phyloP scores from a whole-genome alignment of 495 filamentous ascomycete genomes.

The Tricharina praecox region DNA sequence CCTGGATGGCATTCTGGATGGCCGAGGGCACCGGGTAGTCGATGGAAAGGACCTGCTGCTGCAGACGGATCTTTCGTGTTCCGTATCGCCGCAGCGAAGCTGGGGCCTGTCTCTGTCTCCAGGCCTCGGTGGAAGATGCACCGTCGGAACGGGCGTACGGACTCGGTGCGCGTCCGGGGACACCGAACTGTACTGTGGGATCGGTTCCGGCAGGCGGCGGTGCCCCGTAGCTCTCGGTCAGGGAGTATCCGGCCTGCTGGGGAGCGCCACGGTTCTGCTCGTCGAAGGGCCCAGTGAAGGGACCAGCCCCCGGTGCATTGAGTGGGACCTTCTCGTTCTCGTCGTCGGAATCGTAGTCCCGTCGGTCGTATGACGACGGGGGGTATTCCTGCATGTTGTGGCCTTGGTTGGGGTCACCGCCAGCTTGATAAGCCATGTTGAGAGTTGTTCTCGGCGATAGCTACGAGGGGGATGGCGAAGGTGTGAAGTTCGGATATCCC shows the following conservation, averaged over 20 bases:
- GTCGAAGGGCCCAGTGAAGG: conserved; percentile 25
- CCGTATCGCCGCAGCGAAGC: conserved; percentile 70
- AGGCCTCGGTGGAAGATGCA: conserved; percentile 68
- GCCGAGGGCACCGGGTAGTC: conserved; percentile 96
- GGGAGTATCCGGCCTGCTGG: conserved; percentile 47
- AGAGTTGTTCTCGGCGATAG: no score
- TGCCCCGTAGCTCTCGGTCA: conserved; percentile 77
- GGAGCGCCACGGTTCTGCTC: conserved; percentile 7
- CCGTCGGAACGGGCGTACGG: conserved; percentile 48
- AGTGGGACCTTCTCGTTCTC: conserved; percentile 26
- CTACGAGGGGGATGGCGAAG: no score
- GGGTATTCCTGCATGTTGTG: conserved; percentile 26
- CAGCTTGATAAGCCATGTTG: conserved; percentile 25
- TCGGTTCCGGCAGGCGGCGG: conserved; percentile 37
- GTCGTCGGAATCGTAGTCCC: conserved; percentile 27
- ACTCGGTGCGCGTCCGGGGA: conserved; percentile 32
- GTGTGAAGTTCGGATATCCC: no score
- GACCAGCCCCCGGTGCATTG: conserved; percentile 19
- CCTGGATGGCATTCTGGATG: conserved; percentile 89
- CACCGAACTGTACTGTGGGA: conserved; percentile 28
- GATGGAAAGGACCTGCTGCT: conserved; percentile 88
- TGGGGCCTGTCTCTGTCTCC: conserved; percentile 71
- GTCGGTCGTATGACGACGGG: conserved; percentile 25
- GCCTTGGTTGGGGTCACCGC: conserved; percentile 16
- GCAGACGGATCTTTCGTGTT: conserved; percentile 93